Evolutionary conservation across 148 eudicot genomes (phyloP).

Genomic region (Hydrangea macrophylla): DNA sequence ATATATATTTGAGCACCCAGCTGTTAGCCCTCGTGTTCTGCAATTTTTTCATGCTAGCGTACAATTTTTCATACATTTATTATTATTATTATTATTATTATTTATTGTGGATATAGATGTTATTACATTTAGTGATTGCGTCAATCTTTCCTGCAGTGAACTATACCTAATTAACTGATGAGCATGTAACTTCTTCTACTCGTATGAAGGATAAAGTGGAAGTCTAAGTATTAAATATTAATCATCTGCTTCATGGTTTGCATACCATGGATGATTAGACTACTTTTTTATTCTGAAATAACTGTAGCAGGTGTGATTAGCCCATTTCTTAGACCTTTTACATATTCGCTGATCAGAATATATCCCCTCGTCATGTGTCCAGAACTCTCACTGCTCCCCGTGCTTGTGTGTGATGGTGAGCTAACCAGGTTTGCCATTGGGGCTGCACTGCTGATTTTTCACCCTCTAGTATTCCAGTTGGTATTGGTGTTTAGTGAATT

Average conservation of each 20-base stretch:
- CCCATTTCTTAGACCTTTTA: no score
- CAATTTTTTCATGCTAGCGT: neutral
- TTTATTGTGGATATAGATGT: neutral
- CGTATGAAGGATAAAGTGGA: neutral
- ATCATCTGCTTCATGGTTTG: neutral
- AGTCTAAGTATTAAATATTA: no score
- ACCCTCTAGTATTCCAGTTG: no score
- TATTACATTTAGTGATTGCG: neutral
- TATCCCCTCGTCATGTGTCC: no score
- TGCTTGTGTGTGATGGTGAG: neutral
- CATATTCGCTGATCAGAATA: no score
- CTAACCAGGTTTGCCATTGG: neutral
- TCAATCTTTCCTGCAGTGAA: neutral
- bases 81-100: no score
- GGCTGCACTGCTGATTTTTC: neutral
- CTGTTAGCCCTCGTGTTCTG: neutral
- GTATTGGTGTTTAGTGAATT: no score
- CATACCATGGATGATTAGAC: neutral
- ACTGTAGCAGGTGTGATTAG: no score
- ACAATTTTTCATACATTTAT: no score
- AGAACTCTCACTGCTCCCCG: no score
- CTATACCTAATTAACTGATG: neutral
- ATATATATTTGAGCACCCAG: no score
- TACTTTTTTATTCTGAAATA: no score
- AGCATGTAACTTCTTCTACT: neutral